Evolutionary conservation across 73 alveolate genomes (phyloP).

Genomic region (Paramecium bursaria): DNA sequence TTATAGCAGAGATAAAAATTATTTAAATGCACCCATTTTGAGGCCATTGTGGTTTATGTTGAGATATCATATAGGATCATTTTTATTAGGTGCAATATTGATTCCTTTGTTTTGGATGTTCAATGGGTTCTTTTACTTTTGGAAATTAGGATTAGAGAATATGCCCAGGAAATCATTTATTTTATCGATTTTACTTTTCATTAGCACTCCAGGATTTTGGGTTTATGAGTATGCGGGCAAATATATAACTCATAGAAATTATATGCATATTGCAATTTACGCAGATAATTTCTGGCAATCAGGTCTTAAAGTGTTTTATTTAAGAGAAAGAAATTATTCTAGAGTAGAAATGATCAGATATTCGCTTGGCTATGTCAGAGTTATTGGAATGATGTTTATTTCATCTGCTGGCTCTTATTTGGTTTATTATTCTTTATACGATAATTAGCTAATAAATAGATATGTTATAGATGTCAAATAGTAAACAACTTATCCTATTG

Average conservation of each 20-base stretch:
- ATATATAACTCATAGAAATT: conserved; percentile 31
- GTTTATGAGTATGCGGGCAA: conserved; percentile 27
- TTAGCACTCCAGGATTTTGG: conserved; percentile 41
- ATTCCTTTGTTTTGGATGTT: conserved; percentile 31
- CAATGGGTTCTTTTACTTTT: conserved; percentile 6
- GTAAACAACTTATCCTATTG: conserved; percentile 29
- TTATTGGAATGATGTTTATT: conserved; percentile 56
- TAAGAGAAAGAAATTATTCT: conserved; percentile 56
- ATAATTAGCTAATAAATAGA: conserved; percentile 5
- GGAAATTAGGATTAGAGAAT: neutral
- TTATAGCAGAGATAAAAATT: conserved; percentile 49
- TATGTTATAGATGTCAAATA: conserved; percentile 45
- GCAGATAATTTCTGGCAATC: conserved; percentile 33
- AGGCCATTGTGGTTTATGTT: conserved; percentile 27
- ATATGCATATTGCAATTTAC: conserved; percentile 31
- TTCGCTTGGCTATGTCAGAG: conserved; percentile 56
- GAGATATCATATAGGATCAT: conserved; percentile 38
- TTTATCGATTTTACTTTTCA: neutral
- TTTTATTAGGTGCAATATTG: conserved; percentile 1
- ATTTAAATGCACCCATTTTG: conserved; percentile 38
- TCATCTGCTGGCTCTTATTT: neutral
- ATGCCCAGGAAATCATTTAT: neutral
- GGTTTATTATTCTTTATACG: conserved; percentile 19
- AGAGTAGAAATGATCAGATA: conserved; percentile 54
- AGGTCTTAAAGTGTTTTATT: conserved; percentile 36